Evolutionary conservation across 2,329 filamentous ascomycete species (phyloP), one percentile per base, ranked within the genome.

Genomic region (Byssochlamys sp.): DNA sequence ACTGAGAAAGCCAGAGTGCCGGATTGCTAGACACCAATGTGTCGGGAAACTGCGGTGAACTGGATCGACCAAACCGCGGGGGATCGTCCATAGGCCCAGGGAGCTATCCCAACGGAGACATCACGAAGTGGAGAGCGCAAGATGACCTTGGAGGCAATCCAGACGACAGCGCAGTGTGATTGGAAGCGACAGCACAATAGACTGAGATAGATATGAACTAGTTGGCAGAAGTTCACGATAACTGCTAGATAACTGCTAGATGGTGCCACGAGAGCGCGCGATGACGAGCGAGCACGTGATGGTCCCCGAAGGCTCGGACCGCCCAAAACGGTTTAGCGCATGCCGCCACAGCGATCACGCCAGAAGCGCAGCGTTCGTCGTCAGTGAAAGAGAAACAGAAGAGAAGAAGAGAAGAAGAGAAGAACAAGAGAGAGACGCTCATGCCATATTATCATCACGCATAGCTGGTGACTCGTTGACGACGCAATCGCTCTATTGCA

Each of bases 311-410:
- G 28, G 28, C 28, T 29, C 28, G 5, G 9, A 29, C 9, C 9
- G 28, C n/a, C 4, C 49, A 24, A 14, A 51, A 12, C 1, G 49
- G 49, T 7, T 28, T 51, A 51, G 49, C 49, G 49, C 49, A 2
- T 11, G 4, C 49, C 49, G 49, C 24, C 49, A 28, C 49, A 19
- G 31, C 50, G 55, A 59, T 59, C 57, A 59, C 55, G 55, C 39
- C 54, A 56, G 54, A 57, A 27, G 24, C 12, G 28, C 57, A 27
- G 35, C 29, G 51, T 28, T 27, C 27, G 52, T 51, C 57, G 57
- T 52, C 57, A 59, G 11, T 29, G 11, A 29, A 7, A 51, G 4
- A 25, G 26, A 51, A 25, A 26, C 4, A 51, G 49, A n/a, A 4
- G 35, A 39, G 19, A 19, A 19, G 19, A 19, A 19, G 19, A 19